Base-by-base conservation (phyloP, 202 grass and related monocot species). In the Schoenoplectus tabernaemontani region DNA sequence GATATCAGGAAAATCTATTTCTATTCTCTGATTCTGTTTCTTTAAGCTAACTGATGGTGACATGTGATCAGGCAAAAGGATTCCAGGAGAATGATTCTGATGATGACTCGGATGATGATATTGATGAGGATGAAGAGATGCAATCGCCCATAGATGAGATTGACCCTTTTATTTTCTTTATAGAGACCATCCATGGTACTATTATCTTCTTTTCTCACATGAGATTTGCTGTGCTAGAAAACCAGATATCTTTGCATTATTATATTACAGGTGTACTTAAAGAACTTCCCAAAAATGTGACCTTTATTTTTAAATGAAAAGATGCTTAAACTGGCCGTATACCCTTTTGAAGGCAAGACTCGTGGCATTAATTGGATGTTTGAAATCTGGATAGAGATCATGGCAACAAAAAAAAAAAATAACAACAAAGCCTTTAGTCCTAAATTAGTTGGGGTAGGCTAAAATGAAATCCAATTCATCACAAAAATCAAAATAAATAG, bases 111-210 rank as follows among this genome's bases (percentile, higher is more conserved):
- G 94, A 97, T 83, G 91, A 97, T 34, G 89, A 90, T 84, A 90
- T 86, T 62, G 88, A 85, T 36, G 89, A 92, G 33, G 91, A 92
- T 0, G 95, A 97, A 76, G 95, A 98, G 26, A 11, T 93, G 17
- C 88, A 90, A 54, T 92, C 91, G 24, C 95, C 95, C 24, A 94
- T 98, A 42, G 95, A 98, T 87, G 95, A 90, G 72, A 88, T 98
- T 42, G 95, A 98, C 44, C 95, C 89, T 0, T 98, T 98, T 84
- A 89, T 98, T 77, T 94, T 98, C 65, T 98, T 98, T 81, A 84
- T 98, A 28, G 95, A 94, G 82, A 87, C 81, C 1, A 44, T 94
- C 58, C 90, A 98, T 85, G 95, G 95, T 98, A 86, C 46, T 54
- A 13, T 54, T 75, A 34, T 28, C 26, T 75, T 19, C 44, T 74